phyloP scores from a whole-genome alignment of 768 basidiomycete species.

The Psilocybe azurescens region DNA sequence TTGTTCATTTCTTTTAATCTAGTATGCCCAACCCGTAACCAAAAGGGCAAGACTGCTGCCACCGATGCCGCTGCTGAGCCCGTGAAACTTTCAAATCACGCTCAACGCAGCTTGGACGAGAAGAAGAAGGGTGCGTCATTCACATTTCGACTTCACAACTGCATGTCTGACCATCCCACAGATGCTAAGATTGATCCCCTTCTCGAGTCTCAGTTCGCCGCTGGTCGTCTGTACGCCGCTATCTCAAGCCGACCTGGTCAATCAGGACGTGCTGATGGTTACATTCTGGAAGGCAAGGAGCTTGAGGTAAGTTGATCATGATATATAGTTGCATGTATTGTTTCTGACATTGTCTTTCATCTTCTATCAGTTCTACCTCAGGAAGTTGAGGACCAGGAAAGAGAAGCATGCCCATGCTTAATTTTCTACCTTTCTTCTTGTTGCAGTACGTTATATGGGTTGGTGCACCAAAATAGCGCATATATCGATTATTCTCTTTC shows the following conservation, averaged over 20 bases:
- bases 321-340: background rate
- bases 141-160: background rate
- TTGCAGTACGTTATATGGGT: conserved; percentile 23
- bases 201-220: conserved; percentile 88
- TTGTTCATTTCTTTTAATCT: conserved; percentile 7
- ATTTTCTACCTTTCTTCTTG: conserved; percentile 22
- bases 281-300: conserved; percentile 98
- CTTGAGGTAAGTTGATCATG: conserved; percentile 72
- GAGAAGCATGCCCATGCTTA: conserved; percentile 85
- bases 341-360: conserved; percentile 1
- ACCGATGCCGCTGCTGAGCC: conserved; percentile 55
- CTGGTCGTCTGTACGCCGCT: conserved; percentile 93
- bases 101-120: conserved; percentile 84
- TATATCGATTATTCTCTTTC: conserved; percentile 19
- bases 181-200: conserved; percentile 92
- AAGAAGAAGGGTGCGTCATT: conserved; percentile 80
- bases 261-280: conserved; percentile 95
- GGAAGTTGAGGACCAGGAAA: conserved; percentile 93
- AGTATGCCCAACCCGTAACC: conserved; percentile 96
- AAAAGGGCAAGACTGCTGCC: conserved; percentile 79
- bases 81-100: conserved; percentile 90
- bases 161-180: conserved; percentile 29
- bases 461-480: conserved; percentile 27
- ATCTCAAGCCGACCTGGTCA: conserved; percentile 97
- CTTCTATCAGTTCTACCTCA: conserved; percentile 80